Base-by-base conservation (phyloP, 2,329 filamentous ascomycete species). In the Penicillium sp. region DNA sequence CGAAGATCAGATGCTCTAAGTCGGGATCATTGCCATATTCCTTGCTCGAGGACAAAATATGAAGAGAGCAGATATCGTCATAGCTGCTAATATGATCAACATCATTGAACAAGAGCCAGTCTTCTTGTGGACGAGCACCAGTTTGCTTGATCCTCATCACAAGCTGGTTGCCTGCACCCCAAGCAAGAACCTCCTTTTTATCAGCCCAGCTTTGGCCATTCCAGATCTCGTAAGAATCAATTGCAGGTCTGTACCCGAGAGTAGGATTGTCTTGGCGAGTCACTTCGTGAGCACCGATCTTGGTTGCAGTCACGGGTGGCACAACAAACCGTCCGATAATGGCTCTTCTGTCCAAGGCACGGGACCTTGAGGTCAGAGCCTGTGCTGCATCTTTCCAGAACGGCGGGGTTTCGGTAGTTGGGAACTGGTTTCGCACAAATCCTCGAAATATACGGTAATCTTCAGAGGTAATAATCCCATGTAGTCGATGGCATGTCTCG, bases 11-110 rank as follows among this genome's bases (percentile, higher is more conserved):
- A 43, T 78, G 70, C 57, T 83, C 76, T 7, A 62, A 67, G 16
- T 72, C 70, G 5, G 63, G 55, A 2, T 65, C 61, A 38, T 67
- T 67, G 44, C 63, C 64, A 50, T 78, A 74, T 23, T 73, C 67
- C 6, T 76, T 71, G 27, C 71, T 70, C n/a, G 51, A 49, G 10
- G 51, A 50, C 29, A 87, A 63, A 1, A 86, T 62, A 59, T 81
- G 80, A 45, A 87, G 57, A 29, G 78, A 76, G 16, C 81, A 82
- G 32, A 87, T 81, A 65, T 87, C 84, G 64, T 86, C 82, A 51
- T 78, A 47, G 75, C 83, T 74, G 59, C 82, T 81, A 23, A 70
- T 67, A 41, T 78, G 73, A 7, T 79, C 73, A 6, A 79, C 69
- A 13, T 81, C 78, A 51, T 78, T 78, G 61, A 83, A 84, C 2